These are phyloP conservation scores for Zoysia japonica DNA, from an alignment of 176 grass and related monocot species.

Conservation along the genomic window DNA sequence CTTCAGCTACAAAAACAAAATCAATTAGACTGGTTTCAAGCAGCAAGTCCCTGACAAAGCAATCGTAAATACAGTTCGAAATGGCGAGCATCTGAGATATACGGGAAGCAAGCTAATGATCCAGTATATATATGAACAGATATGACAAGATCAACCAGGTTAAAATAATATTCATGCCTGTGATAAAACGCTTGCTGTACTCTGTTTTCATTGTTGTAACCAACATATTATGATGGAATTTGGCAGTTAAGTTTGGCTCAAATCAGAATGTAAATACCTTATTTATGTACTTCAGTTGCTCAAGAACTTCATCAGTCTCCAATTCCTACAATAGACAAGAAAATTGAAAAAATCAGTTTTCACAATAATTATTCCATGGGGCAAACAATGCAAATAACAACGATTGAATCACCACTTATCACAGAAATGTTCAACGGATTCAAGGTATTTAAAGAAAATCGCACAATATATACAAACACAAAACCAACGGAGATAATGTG, in stretches of 20 bases:
- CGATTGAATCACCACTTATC: conserved; percentile 6
- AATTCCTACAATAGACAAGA: conserved; percentile 53
- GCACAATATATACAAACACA: not conserved
- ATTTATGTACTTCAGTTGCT: conserved; percentile 62
- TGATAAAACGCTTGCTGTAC: not conserved
- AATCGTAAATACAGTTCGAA: not conserved
- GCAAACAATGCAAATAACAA: conserved; percentile 15
- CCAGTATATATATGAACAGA: too few relatives aligned
- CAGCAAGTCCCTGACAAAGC: not conserved
- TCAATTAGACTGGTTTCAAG: conserved; percentile 20
- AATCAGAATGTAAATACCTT: conserved; percentile 47
- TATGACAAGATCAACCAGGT: not conserved
- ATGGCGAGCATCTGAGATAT: not conserved
- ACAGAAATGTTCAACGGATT: conserved; percentile 1
- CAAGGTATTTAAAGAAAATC: too few relatives aligned
- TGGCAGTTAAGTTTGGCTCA: not conserved
- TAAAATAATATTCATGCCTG: not conserved
- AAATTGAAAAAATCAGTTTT: conserved; percentile 25
- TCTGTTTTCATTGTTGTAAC: not conserved
- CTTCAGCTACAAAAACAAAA: conserved; percentile 36
- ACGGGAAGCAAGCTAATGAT: not conserved
- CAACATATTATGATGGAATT: not conserved
- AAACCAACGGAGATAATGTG: not conserved
- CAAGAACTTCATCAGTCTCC: conserved; percentile 54
- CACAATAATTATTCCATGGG: conserved; percentile 5